phyloP scores from a whole-genome alignment of 2,329 filamentous ascomycete genomes.

The Neopestalotiopsis clavispora region DNA sequence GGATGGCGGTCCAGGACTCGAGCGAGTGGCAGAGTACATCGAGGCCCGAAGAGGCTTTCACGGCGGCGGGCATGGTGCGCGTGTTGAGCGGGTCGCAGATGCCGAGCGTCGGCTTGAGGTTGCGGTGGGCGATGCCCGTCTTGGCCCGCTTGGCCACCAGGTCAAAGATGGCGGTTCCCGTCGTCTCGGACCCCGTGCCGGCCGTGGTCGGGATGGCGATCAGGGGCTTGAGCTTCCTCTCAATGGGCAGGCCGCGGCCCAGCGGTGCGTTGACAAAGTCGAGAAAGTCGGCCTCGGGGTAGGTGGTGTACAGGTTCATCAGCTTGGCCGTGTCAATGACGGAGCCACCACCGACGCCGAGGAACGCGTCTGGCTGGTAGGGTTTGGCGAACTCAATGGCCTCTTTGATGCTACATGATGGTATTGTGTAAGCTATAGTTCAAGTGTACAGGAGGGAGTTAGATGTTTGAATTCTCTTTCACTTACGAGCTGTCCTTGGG shows the following conservation, averaged over 20 bases:
- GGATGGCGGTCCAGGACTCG: conserved; percentile 97
- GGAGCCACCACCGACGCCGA: conserved; percentile 90
- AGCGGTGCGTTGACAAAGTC: conserved; percentile 98
- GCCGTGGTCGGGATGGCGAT: conserved; percentile 86
- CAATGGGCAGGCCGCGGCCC: conserved; percentile 80
- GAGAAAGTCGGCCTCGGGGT: conserved; percentile 90
- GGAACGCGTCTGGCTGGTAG: conserved; percentile 82
- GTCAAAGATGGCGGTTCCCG: conserved; percentile 97
- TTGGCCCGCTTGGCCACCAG: conserved; percentile 88
- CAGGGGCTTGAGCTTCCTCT: conserved; percentile 72
- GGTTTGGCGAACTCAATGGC: conserved; percentile 87
- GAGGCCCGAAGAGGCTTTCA: conserved; percentile 88
- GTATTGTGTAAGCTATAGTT: not conserved
- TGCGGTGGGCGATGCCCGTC: conserved; percentile 93
- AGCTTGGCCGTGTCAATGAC: conserved; percentile 98
- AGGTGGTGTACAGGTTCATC: conserved; percentile 95
- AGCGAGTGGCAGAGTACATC: conserved; percentile 95
- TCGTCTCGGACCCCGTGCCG: conserved; percentile 91
- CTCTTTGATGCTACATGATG: conserved; percentile 70
- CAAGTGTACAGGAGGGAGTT: not conserved
- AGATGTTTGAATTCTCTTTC: not conserved
- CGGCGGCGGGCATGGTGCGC: conserved; percentile 91
- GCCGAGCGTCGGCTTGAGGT: conserved; percentile 92
- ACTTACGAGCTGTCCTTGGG: conserved; percentile 91
- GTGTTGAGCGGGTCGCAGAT: conserved; percentile 90